Evolutionary conservation across 2,329 filamentous ascomycete species (phyloP), one percentile per base, ranked within the genome.

Genomic region (Penicillium capsulatum): DNA sequence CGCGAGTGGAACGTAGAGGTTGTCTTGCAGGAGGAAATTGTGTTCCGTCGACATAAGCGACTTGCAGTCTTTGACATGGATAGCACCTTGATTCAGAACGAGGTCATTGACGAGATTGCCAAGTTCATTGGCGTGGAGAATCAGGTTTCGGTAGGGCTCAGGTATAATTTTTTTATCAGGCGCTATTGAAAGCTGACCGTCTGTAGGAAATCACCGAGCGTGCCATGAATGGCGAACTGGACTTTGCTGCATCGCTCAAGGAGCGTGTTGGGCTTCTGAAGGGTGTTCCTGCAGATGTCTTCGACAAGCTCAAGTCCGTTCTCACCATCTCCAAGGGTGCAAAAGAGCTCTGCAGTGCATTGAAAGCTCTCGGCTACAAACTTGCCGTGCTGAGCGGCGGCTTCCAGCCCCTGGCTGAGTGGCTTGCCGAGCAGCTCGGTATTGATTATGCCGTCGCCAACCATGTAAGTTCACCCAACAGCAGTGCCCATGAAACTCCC

Each of bases 11-110:
- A 89, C 57, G 83, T 92, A 28, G 86, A 94, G 64, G 83, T 91
- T 10, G 79, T 86, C 14, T 73, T 94, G 47, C 86, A 94, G 64
- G 67, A 67, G 28, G 86, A 91, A 59, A 77, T 72, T 19, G 73
- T 91, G 20, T 88, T 83, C 72, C 75, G 88, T 42, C 77, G 83
- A 17, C 80, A 94, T 65, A 90, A 90, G 51, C 80, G 91, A 7
- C 74, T 97, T 8, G 89, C 91, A 3, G 87, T 96, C 20, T 98
- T 98, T 59, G 92, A 98, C 65, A 98, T 98, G 92, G 92, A 98
- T 70, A 92, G 85, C 65, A 98, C 92, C 0, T 77, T 98, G 44
- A 97, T 98, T 62, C 85, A 91, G 38, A 90, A 98, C 65, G 92
- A 98, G 70, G 90, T 96, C 45, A 97, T 98, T 60, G 92, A 98